A percentile compares a stretch with the other conserved stretches of the same genome.
These are phyloP conservation scores for Saturnispora gosingensis DNA, from an alignment of 805 yeast genomes.

Conservation along the genomic window DNA sequence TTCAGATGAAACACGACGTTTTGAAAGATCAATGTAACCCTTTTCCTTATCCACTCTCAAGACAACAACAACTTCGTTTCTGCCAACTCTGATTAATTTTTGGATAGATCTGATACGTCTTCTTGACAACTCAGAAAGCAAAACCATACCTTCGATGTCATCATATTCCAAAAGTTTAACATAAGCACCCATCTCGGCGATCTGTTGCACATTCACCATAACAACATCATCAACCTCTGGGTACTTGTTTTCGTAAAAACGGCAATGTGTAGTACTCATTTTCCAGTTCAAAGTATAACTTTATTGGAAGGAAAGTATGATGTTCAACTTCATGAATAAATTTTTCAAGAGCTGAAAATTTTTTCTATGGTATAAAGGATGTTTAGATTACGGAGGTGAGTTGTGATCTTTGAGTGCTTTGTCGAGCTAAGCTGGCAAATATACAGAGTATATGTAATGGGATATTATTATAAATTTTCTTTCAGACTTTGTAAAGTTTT, in stretches of 20 bases:
- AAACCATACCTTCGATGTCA: slow-evolving; percentile 97
- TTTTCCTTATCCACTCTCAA: slow-evolving; percentile 97
- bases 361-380: neutral
- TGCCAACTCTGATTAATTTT: slow-evolving; percentile 94
- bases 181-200: slow-evolving; percentile 99
- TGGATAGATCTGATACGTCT: slow-evolving; percentile 98
- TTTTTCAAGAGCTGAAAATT: neutral
- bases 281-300: slow-evolving; percentile 4
- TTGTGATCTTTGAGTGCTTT: neutral
- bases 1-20: slow-evolving; percentile 96
- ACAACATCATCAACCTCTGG: slow-evolving; percentile 99
- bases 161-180: slow-evolving; percentile 93
- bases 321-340: neutral
- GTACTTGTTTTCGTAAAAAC: slow-evolving; percentile 95
- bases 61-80: slow-evolving; percentile 96
- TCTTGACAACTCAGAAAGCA: slow-evolving; percentile 91
- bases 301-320: neutral
- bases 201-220: slow-evolving; percentile 96
- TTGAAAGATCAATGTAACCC: slow-evolving; percentile 95
- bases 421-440: neutral
- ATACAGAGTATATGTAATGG: neutral
- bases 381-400: neutral
- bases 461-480: neutral
- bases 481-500: neutral
- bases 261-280: slow-evolving; percentile 85